Evolutionary conservation across 176 grass and related monocot species (phyloP).

Genomic region (Panicum miliaceum): DNA sequence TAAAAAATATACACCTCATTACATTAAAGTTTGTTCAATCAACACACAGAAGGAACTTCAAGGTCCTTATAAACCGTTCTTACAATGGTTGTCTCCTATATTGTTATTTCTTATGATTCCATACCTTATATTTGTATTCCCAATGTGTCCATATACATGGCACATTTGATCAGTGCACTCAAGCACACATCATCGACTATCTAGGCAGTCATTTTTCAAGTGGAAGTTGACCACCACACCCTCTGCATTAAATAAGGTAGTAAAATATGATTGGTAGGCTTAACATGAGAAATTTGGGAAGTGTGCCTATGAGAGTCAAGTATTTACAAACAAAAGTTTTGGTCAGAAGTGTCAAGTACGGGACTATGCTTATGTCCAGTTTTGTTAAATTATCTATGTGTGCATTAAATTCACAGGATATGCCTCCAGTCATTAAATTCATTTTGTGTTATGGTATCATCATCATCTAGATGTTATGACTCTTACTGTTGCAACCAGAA

Average conservation of each 20-base stretch:
- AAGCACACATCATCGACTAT: neutral
- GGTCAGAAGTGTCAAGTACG: neutral
- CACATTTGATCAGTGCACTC: neutral
- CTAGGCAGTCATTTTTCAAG: neutral
- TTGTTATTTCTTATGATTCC: neutral
- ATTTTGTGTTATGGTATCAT: constrained; percentile 24
- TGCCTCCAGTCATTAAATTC: neutral
- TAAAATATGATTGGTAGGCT: neutral
- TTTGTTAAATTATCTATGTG: constrained; percentile 2
- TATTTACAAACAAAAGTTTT: neutral
- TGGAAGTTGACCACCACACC: neutral
- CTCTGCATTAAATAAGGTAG: neutral
- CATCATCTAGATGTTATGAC: constrained; percentile 11
- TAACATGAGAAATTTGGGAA: neutral
- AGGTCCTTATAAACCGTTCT: neutral
- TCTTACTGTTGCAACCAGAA: constrained; percentile 26
- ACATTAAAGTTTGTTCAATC: neutral
- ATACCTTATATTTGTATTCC: neutral
- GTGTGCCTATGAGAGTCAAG: too few species aligned
- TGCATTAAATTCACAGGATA: constrained; percentile 1
- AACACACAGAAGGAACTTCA: neutral
- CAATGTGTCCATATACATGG: neutral
- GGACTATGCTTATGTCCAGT: neutral
- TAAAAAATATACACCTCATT: neutral
- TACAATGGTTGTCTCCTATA: neutral